These are phyloP conservation scores for Oryza rufipogon DNA, from an alignment of 176 grass and related monocot genomes.

Conservation along the genomic window DNA sequence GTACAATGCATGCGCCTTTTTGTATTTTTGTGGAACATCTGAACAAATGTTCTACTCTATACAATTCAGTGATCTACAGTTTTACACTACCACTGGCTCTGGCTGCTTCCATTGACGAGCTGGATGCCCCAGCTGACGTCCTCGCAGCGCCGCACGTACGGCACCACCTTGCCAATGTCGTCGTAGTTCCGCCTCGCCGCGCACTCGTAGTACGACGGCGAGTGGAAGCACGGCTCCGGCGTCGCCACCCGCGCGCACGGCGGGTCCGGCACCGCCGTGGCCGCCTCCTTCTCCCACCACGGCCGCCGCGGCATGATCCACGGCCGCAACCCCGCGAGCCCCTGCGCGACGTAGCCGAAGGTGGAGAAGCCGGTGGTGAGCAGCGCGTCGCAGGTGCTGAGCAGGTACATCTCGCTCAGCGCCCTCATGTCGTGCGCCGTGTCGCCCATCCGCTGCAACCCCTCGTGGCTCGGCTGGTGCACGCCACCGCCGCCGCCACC, in stretches of 20 bases:
- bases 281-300: conserved; percentile 21
- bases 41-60: neutral
- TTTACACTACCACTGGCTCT: neutral
- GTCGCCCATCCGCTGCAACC: conserved; percentile 27
- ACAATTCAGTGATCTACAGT: neutral
- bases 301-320: conserved; percentile 53
- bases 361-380: conserved; percentile 49
- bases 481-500: conserved; percentile 43
- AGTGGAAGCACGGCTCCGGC: conserved; percentile 69
- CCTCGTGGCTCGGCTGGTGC: conserved; percentile 63
- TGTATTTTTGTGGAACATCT: neutral
- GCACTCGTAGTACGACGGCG: conserved; percentile 57
- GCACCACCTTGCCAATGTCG: conserved; percentile 35
- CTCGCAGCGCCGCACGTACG: conserved; percentile 18
- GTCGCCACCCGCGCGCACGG: conserved; percentile 36
- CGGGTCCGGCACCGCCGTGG: neutral
- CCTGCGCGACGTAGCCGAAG: conserved; percentile 57
- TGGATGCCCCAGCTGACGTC: neutral
- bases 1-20: neutral
- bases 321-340: conserved; percentile 37
- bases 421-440: conserved; percentile 47
- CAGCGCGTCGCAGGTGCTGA: conserved; percentile 44
- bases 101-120: conserved; percentile 36
- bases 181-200: conserved; percentile 23
- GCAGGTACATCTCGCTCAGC: conserved; percentile 52